Evolutionary conservation across 805 yeast species (phyloP).

Genomic region (Ascoidea tarda): DNA sequence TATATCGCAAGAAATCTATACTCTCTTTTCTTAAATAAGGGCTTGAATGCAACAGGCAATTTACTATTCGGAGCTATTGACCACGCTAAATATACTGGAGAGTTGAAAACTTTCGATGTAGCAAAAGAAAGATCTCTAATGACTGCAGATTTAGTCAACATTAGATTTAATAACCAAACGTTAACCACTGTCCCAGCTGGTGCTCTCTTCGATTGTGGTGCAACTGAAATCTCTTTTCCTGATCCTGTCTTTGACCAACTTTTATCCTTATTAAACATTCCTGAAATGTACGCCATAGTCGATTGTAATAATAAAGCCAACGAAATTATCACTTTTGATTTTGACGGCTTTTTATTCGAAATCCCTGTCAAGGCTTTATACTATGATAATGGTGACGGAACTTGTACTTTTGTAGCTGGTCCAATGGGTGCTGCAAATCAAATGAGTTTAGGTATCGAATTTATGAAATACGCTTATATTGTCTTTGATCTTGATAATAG

Average conservation of each 20-base stretch:
- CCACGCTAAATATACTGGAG: constrained; percentile 24
- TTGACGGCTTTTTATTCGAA: constrained; percentile 19
- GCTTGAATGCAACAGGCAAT: constrained; percentile 18
- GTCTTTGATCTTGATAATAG: constrained; percentile 37
- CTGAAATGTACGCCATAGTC: constrained; percentile 9
- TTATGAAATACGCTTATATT: constrained; percentile 36
- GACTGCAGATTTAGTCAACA: constrained; percentile 18
- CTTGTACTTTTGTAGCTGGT: constrained; percentile 32
- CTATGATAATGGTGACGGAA: constrained; percentile 14
- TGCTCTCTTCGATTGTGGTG: constrained; percentile 31
- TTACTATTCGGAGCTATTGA: constrained; percentile 31
- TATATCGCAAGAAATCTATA: constrained; percentile 25
- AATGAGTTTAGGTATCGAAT: constrained; percentile 39
- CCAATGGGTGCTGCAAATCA: constrained; percentile 20
- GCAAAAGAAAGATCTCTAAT: constrained; percentile 13
- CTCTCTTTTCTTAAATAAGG: constrained; percentile 29
- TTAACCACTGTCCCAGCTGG: constrained; percentile 17
- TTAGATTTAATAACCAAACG: constrained; percentile 5
- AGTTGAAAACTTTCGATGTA: constrained; percentile 19
- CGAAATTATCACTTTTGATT: constrained; percentile 31
- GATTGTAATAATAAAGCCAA: constrained; percentile 21
- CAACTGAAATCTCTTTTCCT: constrained; percentile 32
- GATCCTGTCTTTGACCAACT: constrained; percentile 10
- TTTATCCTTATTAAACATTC: constrained; percentile 8
- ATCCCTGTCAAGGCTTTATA: constrained; percentile 6